Base-by-base conservation (phyloP, 257 asterid species). In the Handroanthus guayacan region DNA sequence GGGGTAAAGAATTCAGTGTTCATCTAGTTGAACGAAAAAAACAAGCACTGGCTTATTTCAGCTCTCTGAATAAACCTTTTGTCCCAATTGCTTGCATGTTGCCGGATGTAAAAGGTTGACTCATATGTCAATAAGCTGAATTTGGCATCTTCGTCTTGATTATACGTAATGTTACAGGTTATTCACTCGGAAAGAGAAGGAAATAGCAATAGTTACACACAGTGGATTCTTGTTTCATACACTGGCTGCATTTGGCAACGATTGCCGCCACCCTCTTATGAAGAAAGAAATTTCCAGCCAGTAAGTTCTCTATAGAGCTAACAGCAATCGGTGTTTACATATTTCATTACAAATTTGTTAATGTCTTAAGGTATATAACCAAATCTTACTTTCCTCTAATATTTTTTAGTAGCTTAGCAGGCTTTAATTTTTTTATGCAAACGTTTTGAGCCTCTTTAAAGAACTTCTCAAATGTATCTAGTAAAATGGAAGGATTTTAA, bases 161-260 rank as follows among this genome's bases (percentile, higher is more conserved):
- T 54, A 41, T 71, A 16, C 48, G n/a, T 62, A 66, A 52, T 25
- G 36, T 70, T 60, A 36, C 91, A 94, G 98, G 98, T 72, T 94
- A 77, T 79, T 75, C 80, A 85, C 95, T 38, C 80, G 95, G 83
- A 80, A 90, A 79, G 97, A 94, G 89, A 89, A 89, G 86, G 97
- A 94, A 85, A 94, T 94, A 76, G 98, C 94, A 74, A 83, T 94
- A 69, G 94, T 94, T 50, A 88, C 98, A 36, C 98, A 94, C 87
- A 89, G 97, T 71, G 98, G 98, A 68, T 89, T 88, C 91, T 88
- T 94, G 83, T 83, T 76, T 71, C 98, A 91, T 67, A 90, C 98
- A 41, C 72, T 94, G 64, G 84, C 80, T 75, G 83, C 86, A 41
- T 83, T 94, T 73, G 98, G 91, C 74, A 83, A 85, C 13, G 95